A percentile compares a stretch with the other conserved stretches of the same genome.
phyloP scores from a whole-genome alignment of 2,329 filamentous ascomycete genomes.

The Claviceps capensis region DNA sequence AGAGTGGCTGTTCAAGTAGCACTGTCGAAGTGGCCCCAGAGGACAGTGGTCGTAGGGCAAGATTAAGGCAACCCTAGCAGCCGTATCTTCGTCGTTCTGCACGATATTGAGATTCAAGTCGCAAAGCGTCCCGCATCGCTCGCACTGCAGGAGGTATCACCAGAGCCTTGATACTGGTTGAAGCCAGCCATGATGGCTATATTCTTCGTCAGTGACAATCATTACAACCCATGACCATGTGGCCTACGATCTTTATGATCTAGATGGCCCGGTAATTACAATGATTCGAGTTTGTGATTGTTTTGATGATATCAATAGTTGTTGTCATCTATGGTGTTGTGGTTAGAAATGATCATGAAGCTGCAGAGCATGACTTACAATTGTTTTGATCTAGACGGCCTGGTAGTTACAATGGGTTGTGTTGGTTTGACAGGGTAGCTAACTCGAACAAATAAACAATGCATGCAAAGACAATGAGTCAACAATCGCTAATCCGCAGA shows the following conservation, averaged over 20 bases:
- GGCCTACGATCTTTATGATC: neutral
- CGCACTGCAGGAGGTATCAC: neutral
- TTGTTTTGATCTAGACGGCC: no score
- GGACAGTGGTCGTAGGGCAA: neutral
- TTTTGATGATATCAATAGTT: no score
- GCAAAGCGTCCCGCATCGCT: neutral
- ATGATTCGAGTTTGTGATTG: no score
- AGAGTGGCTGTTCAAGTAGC: neutral
- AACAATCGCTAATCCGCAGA: no score
- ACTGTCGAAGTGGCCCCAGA: neutral
- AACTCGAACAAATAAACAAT: no score
- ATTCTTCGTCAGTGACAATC: neutral
- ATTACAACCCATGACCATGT: no score
- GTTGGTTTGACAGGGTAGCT: no score
- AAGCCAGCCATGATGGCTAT: neutral
- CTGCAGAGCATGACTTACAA: no score
- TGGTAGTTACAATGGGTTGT: no score
- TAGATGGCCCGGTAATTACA: neutral
- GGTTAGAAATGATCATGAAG: no score
- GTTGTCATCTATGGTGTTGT: no score
- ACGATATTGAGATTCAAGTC: slow-evolving; percentile 5
- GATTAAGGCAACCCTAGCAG: neutral
- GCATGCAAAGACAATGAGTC: no score
- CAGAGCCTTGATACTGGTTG: neutral
- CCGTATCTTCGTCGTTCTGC: neutral